phyloP scores from a whole-genome alignment of 345 rosid species.

The Populus alba region DNA sequence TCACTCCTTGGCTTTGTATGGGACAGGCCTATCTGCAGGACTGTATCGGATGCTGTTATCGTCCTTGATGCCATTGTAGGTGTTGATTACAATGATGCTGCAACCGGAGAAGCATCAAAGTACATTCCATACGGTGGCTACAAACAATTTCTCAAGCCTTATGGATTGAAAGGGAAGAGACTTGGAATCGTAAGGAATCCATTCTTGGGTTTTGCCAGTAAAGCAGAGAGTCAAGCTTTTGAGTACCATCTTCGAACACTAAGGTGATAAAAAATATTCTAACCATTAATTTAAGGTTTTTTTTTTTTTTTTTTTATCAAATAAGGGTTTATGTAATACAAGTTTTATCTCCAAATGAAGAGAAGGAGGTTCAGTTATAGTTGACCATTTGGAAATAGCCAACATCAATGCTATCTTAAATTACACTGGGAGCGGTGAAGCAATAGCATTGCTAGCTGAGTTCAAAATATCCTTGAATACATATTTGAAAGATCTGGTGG shows the following conservation, averaged over 20 bases:
- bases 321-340: neutral
- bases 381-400: constrained; percentile 42
- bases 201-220: constrained; percentile 14
- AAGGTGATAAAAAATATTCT: constrained; percentile 28
- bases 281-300: neutral
- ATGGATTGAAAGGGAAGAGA: constrained; percentile 57
- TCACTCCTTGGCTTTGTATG: neutral
- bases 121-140: constrained; percentile 57
- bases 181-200: constrained; percentile 46
- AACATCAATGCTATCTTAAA: constrained; percentile 29
- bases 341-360: constrained; percentile 21
- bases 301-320: no score
- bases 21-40: constrained; percentile 47
- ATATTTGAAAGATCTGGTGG: constrained; percentile 41
- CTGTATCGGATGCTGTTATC: constrained; percentile 42
- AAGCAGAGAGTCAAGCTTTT: constrained; percentile 19
- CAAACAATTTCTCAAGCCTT: constrained; percentile 43
- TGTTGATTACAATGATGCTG: constrained; percentile 35
- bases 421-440: constrained; percentile 35
- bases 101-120: constrained; percentile 38
- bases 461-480: constrained; percentile 50
- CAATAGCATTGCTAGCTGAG: constrained; percentile 39
- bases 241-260: constrained; percentile 42
- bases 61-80: constrained; percentile 49
- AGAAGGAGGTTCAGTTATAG: constrained; percentile 47